Conservation (phyloP, 306 rosid species). For the Gillenia trifoliata region DNA sequence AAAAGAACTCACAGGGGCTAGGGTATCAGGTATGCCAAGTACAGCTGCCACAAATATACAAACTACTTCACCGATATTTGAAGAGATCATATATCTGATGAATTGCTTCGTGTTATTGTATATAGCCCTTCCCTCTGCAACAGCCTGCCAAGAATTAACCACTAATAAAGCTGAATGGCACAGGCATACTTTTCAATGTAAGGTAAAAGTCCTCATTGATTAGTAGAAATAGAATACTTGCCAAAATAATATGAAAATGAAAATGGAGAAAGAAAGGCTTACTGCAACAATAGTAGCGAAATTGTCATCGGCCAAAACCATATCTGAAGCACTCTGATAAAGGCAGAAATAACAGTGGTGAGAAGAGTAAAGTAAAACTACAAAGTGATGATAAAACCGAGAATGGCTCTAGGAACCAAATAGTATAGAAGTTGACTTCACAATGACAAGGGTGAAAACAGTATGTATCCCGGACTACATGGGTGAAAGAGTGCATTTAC, state of each 20-base stretch:
- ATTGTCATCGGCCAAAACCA: conserved; percentile 97
- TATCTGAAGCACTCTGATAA: conserved; percentile 89
- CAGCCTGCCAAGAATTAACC: conserved; percentile 56
- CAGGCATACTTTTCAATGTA: neutral
- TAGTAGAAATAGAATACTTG: neutral
- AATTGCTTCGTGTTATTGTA: conserved; percentile 94
- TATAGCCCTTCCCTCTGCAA: conserved; percentile 98
- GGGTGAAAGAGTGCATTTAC: neutral
- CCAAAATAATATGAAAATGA: conserved; percentile 1
- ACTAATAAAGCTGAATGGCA: conserved; percentile 20
- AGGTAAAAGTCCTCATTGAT: neutral
- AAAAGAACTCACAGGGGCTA: conserved; percentile 81
- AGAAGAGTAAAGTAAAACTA: neutral
- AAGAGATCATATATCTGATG: conserved; percentile 98
- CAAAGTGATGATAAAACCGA: neutral
- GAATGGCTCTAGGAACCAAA: neutral
- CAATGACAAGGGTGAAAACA: neutral
- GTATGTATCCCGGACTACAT: neutral
- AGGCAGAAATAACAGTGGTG: neutral
- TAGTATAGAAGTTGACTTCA: neutral
- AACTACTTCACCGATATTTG: conserved; percentile 97
- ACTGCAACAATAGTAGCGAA: conserved; percentile 97
- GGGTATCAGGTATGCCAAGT: conserved; percentile 98
- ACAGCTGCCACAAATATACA: conserved; percentile 99
- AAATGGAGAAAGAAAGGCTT: conserved; percentile 23